Evolutionary conservation across 257 asterid genomes (phyloP).

Genomic region (Fraxinus quadrangulata): DNA sequence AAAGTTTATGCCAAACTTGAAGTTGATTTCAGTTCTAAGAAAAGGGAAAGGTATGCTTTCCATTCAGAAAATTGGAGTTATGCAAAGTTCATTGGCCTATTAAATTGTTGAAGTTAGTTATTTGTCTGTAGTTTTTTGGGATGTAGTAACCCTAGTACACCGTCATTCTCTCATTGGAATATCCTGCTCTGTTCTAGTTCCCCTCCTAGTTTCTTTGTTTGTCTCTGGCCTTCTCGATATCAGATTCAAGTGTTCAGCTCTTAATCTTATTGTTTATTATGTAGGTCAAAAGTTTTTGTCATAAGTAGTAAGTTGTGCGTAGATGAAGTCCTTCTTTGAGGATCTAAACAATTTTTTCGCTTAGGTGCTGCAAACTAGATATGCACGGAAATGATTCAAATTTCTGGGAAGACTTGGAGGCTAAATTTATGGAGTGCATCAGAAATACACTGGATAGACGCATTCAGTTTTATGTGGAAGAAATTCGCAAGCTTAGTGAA

Average conservation of each 20-base stretch:
- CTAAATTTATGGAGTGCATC: constrained; percentile 81
- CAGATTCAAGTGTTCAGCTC: background rate
- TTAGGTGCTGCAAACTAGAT: constrained; percentile 96
- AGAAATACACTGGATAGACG: constrained; percentile 92
- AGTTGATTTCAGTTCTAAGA: constrained; percentile 96
- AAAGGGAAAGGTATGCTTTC: constrained; percentile 82
- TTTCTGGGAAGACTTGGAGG: constrained; percentile 94
- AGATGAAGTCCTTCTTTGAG: constrained; percentile 17
- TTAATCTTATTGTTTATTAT: constrained; percentile 15
- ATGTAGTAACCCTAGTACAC: constrained; percentile 8
- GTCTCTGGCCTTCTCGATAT: background rate
- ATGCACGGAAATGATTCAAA: constrained; percentile 79
- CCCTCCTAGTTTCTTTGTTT: background rate
- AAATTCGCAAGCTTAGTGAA: constrained; percentile 97
- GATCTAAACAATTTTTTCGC: constrained; percentile 32
- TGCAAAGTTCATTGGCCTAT: constrained; percentile 11
- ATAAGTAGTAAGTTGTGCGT: background rate
- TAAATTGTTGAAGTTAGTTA: constrained; percentile 8
- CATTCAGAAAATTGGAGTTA: constrained; percentile 10
- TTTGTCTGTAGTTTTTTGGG: constrained; percentile 17
- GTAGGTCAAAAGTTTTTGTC: constrained; percentile 20
- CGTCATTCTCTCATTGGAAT: background rate
- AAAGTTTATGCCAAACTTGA: constrained; percentile 90
- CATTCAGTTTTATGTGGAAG: constrained; percentile 95
- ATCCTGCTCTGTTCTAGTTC: background rate